Base-by-base conservation (phyloP, 1,284 basidiomycete species). In the Meira miltonrushii region DNA sequence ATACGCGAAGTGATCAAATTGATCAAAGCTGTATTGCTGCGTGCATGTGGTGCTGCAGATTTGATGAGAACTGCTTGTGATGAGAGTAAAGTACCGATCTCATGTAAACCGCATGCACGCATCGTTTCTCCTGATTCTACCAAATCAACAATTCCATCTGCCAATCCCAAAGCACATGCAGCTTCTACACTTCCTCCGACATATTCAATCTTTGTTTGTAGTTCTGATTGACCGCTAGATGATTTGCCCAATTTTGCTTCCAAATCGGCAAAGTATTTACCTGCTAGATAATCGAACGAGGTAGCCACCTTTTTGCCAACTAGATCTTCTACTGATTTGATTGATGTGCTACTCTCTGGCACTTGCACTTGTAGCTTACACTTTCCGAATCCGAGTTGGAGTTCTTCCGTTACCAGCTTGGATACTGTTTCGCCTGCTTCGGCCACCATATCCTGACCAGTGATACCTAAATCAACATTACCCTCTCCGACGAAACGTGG, bases 401-500 rank as follows among this genome's bases (percentile, higher is more conserved):
- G 84, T 41, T 88, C 83, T 77, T 97, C 90, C 1, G 85, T 85
- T 61, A 97, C 86, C 57, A 86, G 84, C 15, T 38, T 37, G 0
- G 59, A 51, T 1, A 76, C 64, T 0, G 50, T 61, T 90, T 90
- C 61, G 85, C 82, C 25, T 0, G 92, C 84, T 80, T 98, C 94
- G 58, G 92, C 85, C 66, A 98, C 91, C 73, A 97, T 92, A 80
- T 99, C 94, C 80, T 97, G 93, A 1, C 94, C 94, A 7, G 91
- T 94, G 64, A 94, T 92, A 6, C 91, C 92, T 40, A 80, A 82
- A 76, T 94, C 89, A 71, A 98, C 89, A 74, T 95, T 91, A 57
- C 94, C 94, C 79, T 96, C 92, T 33, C 92, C 95, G 39, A 99
- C 95, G 80, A 97, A 99, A 39, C 92, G 94, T 11, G 94, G 94